Conservation (phyloP, 2,329 filamentous ascomycete genomes). For the Talaromyces sp. region DNA sequence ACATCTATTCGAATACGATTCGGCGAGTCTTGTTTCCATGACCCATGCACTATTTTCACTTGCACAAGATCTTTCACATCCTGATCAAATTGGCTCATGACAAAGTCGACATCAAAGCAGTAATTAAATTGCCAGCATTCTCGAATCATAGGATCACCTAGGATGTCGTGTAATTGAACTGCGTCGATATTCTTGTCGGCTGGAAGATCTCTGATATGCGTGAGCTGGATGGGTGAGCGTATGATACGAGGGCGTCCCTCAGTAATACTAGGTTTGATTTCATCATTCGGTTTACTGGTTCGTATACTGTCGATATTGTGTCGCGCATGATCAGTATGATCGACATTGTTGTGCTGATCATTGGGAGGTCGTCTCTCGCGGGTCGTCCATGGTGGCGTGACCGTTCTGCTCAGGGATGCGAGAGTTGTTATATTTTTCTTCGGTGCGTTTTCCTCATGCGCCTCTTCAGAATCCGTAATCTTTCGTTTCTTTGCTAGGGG, state of each 20-base stretch:
- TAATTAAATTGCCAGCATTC: constrained; percentile 61
- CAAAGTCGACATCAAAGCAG: constrained; percentile 57
- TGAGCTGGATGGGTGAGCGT: constrained; percentile 69
- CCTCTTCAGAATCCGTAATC: neutral
- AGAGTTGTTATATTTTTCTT: constrained; percentile 20
- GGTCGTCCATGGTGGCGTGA: constrained; percentile 29
- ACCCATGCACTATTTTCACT: constrained; percentile 63
- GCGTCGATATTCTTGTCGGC: constrained; percentile 63
- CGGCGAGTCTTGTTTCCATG: constrained; percentile 66
- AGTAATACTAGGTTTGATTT: neutral
- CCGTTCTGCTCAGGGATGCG: constrained; percentile 32
- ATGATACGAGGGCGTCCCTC: constrained; percentile 30
- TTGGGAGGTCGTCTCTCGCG: neutral
- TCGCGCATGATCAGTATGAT: neutral
- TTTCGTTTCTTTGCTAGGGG: neutral
- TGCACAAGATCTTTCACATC: constrained; percentile 55
- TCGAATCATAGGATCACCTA: constrained; percentile 71
- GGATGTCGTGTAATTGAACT: constrained; percentile 63
- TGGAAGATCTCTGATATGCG: constrained; percentile 64
- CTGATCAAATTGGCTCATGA: constrained; percentile 59
- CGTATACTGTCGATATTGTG: neutral
- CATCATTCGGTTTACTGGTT: neutral
- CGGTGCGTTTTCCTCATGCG: neutral
- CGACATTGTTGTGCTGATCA: neutral
- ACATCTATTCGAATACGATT: constrained; percentile 60